Conservation (phyloP, 164 flowering plant genomes). For the Chimonanthus praecox region DNA sequence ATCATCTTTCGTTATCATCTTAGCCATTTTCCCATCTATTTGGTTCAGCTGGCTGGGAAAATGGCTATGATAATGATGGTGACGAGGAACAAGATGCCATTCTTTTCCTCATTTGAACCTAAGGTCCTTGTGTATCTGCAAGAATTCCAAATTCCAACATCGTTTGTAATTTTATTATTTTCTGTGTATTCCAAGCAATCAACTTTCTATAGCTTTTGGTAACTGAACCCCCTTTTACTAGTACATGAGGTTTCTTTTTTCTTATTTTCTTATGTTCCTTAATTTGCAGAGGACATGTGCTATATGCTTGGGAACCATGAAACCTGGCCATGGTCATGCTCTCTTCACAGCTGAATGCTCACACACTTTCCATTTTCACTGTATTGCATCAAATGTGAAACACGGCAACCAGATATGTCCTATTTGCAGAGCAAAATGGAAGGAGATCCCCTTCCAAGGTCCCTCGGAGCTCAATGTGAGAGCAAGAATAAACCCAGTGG, state of each 20-base stretch:
- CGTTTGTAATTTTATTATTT: neutral
- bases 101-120: neutral
- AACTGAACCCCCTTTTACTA: neutral
- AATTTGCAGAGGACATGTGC: constrained; percentile 73
- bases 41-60: neutral
- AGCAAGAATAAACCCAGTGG: constrained; percentile 36
- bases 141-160: neutral
- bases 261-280: constrained; percentile 5
- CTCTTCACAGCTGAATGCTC: constrained; percentile 96
- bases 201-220: neutral
- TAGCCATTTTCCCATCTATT: neutral
- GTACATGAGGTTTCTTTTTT: neutral
- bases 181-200: neutral
- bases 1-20: neutral
- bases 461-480: constrained; percentile 34
- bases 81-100: neutral
- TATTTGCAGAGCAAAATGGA: constrained; percentile 94
- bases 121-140: neutral
- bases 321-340: constrained; percentile 84
- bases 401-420: constrained; percentile 91
- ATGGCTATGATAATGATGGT: neutral
- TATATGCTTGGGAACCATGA: constrained; percentile 75
- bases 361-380: constrained; percentile 88
- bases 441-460: constrained; percentile 72
- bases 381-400: constrained; percentile 86